phyloP scores from a whole-genome alignment of 768 basidiomycete genomes.

The Suillus paluster region DNA sequence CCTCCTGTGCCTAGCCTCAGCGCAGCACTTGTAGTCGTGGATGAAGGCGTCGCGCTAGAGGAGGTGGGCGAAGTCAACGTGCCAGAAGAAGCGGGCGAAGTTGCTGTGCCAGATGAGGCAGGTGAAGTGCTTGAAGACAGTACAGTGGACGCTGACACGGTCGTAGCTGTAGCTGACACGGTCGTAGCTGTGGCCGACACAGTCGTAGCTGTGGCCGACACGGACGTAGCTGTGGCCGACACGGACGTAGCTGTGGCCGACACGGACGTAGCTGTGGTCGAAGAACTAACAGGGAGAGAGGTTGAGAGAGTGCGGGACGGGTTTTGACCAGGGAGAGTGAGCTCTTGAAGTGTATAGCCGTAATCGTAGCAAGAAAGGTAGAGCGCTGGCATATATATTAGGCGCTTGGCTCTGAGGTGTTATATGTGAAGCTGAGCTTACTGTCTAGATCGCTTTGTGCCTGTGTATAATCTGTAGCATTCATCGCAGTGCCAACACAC shows the following conservation, averaged over 20 bases:
- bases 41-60: not conserved
- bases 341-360: conserved; percentile 27
- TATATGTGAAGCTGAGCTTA: conserved; percentile 21
- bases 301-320: conserved; percentile 15
- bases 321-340: conserved; percentile 32
- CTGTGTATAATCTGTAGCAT: conserved; percentile 30
- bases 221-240: not conserved
- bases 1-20: not conserved
- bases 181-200: not conserved
- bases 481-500: conserved; percentile 38
- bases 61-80: not conserved
- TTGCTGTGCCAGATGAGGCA: not conserved
- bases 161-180: too few relatives aligned
- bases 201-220: too few relatives aligned
- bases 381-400: conserved; percentile 18
- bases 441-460: conserved; percentile 41
- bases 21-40: not conserved
- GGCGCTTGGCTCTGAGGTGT: not conserved
- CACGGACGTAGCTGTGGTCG: not conserved
- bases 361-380: conserved; percentile 29
- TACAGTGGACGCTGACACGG: too few relatives aligned
- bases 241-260: not conserved
- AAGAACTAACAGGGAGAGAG: not conserved
- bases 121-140: not conserved
- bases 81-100: not conserved